Conservation (phyloP, 2,329 filamentous ascomycete genomes). For the Geosmithia morbida region DNA sequence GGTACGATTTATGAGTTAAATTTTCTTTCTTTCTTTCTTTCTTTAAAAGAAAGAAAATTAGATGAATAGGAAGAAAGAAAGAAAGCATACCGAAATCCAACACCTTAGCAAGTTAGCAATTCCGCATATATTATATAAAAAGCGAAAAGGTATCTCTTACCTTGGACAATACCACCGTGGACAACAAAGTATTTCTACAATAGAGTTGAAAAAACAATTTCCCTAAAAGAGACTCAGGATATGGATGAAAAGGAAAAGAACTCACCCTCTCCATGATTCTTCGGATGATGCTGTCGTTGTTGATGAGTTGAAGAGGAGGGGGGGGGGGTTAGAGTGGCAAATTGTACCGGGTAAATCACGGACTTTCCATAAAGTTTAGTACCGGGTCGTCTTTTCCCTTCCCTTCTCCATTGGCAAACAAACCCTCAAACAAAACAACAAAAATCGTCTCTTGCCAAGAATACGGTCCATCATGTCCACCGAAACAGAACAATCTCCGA, state of each 20-base stretch:
- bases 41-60: too few species aligned
- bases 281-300: too few species aligned
- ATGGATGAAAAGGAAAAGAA: background rate
- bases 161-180: slow-evolving; percentile 53
- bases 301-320: too few species aligned
- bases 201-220: too few species aligned
- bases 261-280: too few species aligned
- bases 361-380: background rate
- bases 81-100: slow-evolving; percentile 34
- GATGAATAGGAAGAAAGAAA: too few species aligned
- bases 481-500: background rate
- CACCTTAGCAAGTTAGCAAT: slow-evolving; percentile 20
- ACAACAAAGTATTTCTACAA: slow-evolving; percentile 46
- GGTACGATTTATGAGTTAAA: too few species aligned
- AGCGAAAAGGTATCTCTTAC: slow-evolving; percentile 20
- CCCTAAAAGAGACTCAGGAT: background rate
- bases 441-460: background rate
- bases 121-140: background rate
- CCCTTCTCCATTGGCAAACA: background rate
- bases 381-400: too few species aligned
- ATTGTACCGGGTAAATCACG: background rate
- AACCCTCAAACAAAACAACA: background rate
- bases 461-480: background rate
- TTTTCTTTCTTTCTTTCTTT: too few species aligned
- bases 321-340: background rate